phyloP scores from a whole-genome alignment of 108 stramenopile species.

The Conticribra guillardii region DNA sequence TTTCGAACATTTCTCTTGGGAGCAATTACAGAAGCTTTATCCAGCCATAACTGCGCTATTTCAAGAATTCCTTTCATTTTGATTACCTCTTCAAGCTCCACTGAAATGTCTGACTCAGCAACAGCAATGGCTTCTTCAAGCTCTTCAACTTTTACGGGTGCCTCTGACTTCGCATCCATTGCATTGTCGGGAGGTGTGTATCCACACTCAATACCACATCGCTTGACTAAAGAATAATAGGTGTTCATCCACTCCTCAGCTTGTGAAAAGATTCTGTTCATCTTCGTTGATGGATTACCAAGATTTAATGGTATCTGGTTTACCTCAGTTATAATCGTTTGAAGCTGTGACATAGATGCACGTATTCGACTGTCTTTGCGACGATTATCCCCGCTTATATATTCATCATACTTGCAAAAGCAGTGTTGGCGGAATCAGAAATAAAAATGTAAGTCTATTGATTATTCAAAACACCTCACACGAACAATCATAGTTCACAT shows the following conservation, averaged over 20 bases:
- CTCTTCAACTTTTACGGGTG: slow-evolving; percentile 34
- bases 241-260: slow-evolving; percentile 72
- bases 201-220: slow-evolving; percentile 52
- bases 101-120: slow-evolving; percentile 55
- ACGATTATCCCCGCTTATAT: slow-evolving; percentile 67
- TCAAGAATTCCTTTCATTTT: slow-evolving; percentile 54
- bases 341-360: slow-evolving; percentile 58
- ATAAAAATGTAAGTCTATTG: no score
- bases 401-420: slow-evolving; percentile 67
- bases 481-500: no score
- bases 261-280: slow-evolving; percentile 61
- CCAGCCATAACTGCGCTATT: slow-evolving; percentile 52
- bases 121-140: slow-evolving; percentile 52
- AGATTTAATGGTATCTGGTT: slow-evolving; percentile 68
- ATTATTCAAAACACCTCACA: no score
- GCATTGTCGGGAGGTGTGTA: slow-evolving; percentile 22
- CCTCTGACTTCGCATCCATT: not conserved
- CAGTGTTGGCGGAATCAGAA: no score
- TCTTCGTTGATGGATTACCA: slow-evolving; percentile 62
- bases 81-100: slow-evolving; percentile 74
- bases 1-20: slow-evolving; percentile 51
- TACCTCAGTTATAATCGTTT: slow-evolving; percentile 57
- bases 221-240: slow-evolving; percentile 44
- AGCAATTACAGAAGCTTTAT: slow-evolving; percentile 43
- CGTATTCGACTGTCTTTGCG: slow-evolving; percentile 48